Percentiles rank a stretch among this genome's conserved stretches.
These are phyloP conservation scores for Ustilago shanxiensis DNA, from an alignment of 1,284 basidiomycete genomes.

Conservation along the genomic window DNA sequence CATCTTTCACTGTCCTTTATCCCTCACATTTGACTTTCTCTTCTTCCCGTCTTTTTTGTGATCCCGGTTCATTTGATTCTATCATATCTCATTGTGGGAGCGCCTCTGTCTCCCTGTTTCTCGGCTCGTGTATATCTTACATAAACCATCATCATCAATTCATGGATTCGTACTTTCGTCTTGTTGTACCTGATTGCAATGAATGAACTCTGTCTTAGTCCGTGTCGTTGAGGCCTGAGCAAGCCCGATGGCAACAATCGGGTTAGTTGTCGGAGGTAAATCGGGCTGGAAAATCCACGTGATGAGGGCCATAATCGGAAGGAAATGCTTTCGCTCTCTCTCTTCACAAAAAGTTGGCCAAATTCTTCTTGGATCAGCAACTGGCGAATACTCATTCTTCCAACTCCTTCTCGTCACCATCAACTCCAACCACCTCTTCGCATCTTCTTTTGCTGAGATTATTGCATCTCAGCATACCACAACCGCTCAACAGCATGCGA, in stretches of 20 bases:
- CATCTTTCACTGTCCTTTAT: slow-evolving; percentile 4
- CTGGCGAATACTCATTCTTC: slow-evolving; percentile 1
- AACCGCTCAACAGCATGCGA: slow-evolving; percentile 40
- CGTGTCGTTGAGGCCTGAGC: not conserved
- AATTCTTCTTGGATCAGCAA: slow-evolving; percentile 28
- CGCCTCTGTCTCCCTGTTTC: not conserved
- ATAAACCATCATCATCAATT: slow-evolving; percentile 8
- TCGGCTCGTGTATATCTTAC: slow-evolving; percentile 5
- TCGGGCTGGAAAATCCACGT: slow-evolving; percentile 27
- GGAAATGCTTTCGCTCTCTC: not conserved
- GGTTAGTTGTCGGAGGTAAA: not conserved
- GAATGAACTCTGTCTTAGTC: too few relatives aligned
- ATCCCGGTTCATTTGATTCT: not conserved
- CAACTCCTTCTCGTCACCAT: too few relatives aligned
- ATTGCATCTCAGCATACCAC: too few relatives aligned
- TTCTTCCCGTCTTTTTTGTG: slow-evolving; percentile 5
- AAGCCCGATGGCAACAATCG: too few relatives aligned
- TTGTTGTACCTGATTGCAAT: too few relatives aligned
- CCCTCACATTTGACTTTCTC: not conserved
- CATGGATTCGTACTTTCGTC: slow-evolving; percentile 2
- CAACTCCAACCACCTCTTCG: not conserved
- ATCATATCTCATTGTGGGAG: not conserved
- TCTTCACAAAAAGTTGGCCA: slow-evolving; percentile 4
- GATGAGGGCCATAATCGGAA: slow-evolving; percentile 30
- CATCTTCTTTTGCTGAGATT: not conserved